Evolutionary conservation across 305 asterid genomes (phyloP), one percentile per base, ranked within the genome.

Genomic region (Fraxinus baroniana): DNA sequence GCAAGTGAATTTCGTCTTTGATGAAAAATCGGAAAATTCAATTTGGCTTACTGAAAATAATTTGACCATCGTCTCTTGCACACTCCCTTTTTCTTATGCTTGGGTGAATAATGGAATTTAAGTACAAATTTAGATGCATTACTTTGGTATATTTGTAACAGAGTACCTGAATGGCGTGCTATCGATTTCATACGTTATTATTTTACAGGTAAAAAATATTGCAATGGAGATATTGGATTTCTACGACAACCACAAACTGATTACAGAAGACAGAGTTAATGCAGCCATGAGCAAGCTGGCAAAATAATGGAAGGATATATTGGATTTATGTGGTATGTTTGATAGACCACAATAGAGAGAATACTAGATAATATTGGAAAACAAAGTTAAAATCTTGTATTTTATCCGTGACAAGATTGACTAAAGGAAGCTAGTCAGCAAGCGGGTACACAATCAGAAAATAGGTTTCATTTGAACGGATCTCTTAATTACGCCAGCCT

Each of bases 181-280:
- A 36, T 64, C 22, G 6, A 26, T 62, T 39, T 44, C 18, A 18
- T 7, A 30, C 33, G 32, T 15, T 60, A 18, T 83, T 36, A 46
- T 78, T 78, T 84, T 82, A 81, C 93, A 95, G 99, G 98, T 95
- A 80, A 95, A 95, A 85, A 95, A 92, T 87, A 94, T 95, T 22
- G 98, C 98, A n/a, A 93, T 94, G 95, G 99, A 95, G 87, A 94
- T 94, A 72, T 77, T 95, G 71, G 99, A 94, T 87, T 95, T 92
- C 88, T 95, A 94, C 26, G 98, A 95, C 81, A 84, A 82, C 91
- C 92, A 94, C 92, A 92, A 91, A 83, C 83, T 55, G 83, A 93
- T 95, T 64, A 82, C 97, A 17, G 99, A 94, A 0, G 99, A 94
- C 24, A 92, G 92, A 89, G 87, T 91, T 33, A 83, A 77, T 71